A percentile compares a stretch with the other conserved stretches of the same genome.
Conservation (phyloP, 257 asterid genomes). For the Nemophila menziesii region DNA sequence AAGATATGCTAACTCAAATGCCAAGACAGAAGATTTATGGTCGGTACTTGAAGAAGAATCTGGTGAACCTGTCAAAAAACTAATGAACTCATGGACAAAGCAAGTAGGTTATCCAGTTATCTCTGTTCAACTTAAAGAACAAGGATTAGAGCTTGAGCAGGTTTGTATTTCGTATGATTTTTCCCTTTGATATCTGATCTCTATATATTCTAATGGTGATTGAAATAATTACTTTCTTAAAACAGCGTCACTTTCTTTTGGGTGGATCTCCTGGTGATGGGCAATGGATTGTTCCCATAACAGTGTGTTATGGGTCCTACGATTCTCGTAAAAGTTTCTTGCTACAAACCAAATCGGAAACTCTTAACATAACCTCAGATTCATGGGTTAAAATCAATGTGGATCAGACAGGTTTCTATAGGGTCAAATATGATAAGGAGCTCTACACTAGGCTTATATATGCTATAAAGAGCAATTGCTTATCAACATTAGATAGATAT, state of each 20-base stretch:
- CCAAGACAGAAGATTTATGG: constrained; percentile 39
- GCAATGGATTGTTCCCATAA: constrained; percentile 33
- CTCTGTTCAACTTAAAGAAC: constrained; percentile 17
- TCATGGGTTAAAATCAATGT: constrained; percentile 29
- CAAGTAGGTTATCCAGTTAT: constrained; percentile 35
- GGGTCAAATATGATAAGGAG: constrained; percentile 28
- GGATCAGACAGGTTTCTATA: constrained; percentile 30
- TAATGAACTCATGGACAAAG: constrained; percentile 34
- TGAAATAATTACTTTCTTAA: neutral
- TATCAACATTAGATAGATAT: constrained; percentile 30
- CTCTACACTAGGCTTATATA: constrained; percentile 19
- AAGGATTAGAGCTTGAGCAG: constrained; percentile 26
- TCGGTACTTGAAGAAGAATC: constrained; percentile 29
- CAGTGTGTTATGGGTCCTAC: constrained; percentile 23
- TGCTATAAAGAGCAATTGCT: constrained; percentile 18
- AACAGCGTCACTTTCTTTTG: constrained; percentile 22
- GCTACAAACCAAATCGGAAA: constrained; percentile 16
- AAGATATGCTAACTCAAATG: constrained; percentile 23
- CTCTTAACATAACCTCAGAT: constrained; percentile 10
- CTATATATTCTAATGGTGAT: neutral
- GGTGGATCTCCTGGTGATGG: constrained; percentile 19
- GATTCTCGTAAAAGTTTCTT: constrained; percentile 18
- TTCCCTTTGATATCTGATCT: neutral
- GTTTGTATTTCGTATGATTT: constrained; percentile 6
- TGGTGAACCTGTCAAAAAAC: constrained; percentile 21